phyloP scores from a whole-genome alignment of 352 stramenopile genomes.

The Phytophthora pinifolia region DNA sequence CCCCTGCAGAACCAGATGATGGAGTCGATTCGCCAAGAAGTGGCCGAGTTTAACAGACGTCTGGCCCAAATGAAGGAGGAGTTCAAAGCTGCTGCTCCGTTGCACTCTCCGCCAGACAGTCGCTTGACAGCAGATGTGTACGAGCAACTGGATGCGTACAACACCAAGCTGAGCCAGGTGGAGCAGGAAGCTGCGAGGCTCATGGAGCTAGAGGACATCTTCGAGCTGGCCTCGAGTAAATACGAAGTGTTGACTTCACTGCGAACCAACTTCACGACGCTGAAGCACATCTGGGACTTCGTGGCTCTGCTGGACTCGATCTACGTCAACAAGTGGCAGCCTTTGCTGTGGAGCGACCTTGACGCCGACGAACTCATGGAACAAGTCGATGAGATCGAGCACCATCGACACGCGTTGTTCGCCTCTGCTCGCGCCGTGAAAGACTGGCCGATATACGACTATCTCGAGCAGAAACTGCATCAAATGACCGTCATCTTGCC shows the following conservation, averaged over 20 bases:
- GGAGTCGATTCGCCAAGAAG: constrained; percentile 75
- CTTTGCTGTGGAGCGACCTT: constrained; percentile 86
- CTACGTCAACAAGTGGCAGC: constrained; percentile 83
- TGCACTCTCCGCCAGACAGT: constrained; percentile 35
- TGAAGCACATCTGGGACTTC: constrained; percentile 94
- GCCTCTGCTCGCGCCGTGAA: constrained; percentile 66
- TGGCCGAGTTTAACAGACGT: constrained; percentile 70
- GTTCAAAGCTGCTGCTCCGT: constrained; percentile 59
- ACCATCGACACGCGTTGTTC: constrained; percentile 56
- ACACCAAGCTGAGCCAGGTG: constrained; percentile 70
- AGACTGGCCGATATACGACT: constrained; percentile 93
- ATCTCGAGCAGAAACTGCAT: constrained; percentile 88
- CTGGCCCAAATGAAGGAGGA: constrained; percentile 65
- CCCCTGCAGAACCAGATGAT: constrained; percentile 90
- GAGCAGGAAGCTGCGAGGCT: constrained; percentile 84
- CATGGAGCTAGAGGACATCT: constrained; percentile 94
- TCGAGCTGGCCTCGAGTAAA: constrained; percentile 89
- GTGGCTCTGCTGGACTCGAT: constrained; percentile 84
- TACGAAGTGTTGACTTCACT: constrained; percentile 81
- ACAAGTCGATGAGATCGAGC: constrained; percentile 85
- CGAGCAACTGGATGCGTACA: constrained; percentile 84
- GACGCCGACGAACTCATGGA: constrained; percentile 89
- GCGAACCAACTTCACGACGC: constrained; percentile 83
- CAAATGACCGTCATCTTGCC: constrained; percentile 93
- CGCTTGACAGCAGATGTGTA: constrained; percentile 75